Evolutionary conservation across 1,139 yeast genomes (phyloP).

Genomic region (Lodderomyces beijingensis): DNA sequence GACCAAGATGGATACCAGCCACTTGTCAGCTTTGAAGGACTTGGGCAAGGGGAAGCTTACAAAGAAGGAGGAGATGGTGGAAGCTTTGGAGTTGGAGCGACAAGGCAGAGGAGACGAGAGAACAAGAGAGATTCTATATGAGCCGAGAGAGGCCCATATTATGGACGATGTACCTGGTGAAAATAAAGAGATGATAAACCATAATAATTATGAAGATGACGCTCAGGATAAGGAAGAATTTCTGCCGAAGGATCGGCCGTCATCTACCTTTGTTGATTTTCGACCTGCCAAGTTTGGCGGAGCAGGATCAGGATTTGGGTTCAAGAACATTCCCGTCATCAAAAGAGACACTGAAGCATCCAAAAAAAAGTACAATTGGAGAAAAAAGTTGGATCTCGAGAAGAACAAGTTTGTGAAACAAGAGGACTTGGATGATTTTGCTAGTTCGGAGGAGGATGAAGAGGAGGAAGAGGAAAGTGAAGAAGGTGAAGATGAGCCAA

Average conservation of each 20-base stretch:
- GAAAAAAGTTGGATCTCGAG: slow-evolving; percentile 33
- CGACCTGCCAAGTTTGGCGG: slow-evolving; percentile 66
- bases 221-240: slow-evolving; percentile 15
- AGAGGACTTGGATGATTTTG: slow-evolving; percentile 41
- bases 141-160: slow-evolving; percentile 59
- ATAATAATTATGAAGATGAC: slow-evolving; percentile 14
- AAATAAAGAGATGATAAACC: background rate
- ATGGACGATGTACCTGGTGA: slow-evolving; percentile 48
- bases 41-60: slow-evolving; percentile 79
- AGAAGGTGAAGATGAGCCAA: slow-evolving; percentile 12
- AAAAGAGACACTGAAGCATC: slow-evolving; percentile 13
- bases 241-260: slow-evolving; percentile 8
- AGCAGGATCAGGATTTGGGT: slow-evolving; percentile 63
- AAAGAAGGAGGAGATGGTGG: slow-evolving; percentile 62
- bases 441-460: slow-evolving; percentile 19
- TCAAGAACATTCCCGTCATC: slow-evolving; percentile 50
- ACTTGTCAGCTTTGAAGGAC: slow-evolving; percentile 66
- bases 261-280: slow-evolving; percentile 64
- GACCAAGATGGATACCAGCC: slow-evolving; percentile 68
- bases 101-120: slow-evolving; percentile 69
- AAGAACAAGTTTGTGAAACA: slow-evolving; percentile 24
- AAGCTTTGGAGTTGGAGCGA: slow-evolving; percentile 69
- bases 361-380: slow-evolving; percentile 45
- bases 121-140: slow-evolving; percentile 63
- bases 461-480: slow-evolving; percentile 14